Base-by-base conservation (phyloP, 352 stramenopile species). In the Pythium dissimile region DNA sequence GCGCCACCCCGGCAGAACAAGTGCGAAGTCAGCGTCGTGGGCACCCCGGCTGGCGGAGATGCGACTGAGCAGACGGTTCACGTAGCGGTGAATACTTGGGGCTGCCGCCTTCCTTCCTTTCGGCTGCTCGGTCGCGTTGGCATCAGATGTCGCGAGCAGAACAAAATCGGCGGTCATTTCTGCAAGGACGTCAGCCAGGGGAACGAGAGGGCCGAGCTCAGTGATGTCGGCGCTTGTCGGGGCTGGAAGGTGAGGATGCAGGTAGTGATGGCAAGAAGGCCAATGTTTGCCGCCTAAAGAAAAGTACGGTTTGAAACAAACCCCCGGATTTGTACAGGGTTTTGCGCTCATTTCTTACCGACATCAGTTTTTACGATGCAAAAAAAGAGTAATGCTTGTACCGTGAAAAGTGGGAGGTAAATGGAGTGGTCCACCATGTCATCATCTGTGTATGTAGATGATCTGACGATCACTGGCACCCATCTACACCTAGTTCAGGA, bases 1-100 rank as follows among this genome's bases (percentile, higher is more conserved):
- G 65, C 64, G 3, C 50, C 54, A 15, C 69, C 59, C 15, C 61
- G 57, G 3, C 65, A 60, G 49, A 72, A 71, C 7, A 60, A 73
- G 21, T 69, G 59, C 9, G 60, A 73, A 0, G 61, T 45, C 42
- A 76, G 41, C 11, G 32, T 31, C 15, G 30, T 31, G 4, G 27
- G 27, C 2, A 63, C 21, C 1, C 44, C 49, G 3, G 53, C 52
- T 1, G 42, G 23, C n/a, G 15, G 13, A 15, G 8, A 67, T 49
- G 0, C 45, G 32, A 11, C 1, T 26, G 18, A 73, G 46, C 2
- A 69, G 15, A 16, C 61, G 60, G 27, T 73, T 73, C 1, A 69
- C 39, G 26, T 73, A 58, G 21, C 11, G 26, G 47, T 70, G 66
- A 18, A 67, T 62, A 13, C 62, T 55, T 6, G 37, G 55, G 2